Evolutionary conservation across 768 basidiomycete genomes (phyloP).

Genomic region (Lactarius sp.): DNA sequence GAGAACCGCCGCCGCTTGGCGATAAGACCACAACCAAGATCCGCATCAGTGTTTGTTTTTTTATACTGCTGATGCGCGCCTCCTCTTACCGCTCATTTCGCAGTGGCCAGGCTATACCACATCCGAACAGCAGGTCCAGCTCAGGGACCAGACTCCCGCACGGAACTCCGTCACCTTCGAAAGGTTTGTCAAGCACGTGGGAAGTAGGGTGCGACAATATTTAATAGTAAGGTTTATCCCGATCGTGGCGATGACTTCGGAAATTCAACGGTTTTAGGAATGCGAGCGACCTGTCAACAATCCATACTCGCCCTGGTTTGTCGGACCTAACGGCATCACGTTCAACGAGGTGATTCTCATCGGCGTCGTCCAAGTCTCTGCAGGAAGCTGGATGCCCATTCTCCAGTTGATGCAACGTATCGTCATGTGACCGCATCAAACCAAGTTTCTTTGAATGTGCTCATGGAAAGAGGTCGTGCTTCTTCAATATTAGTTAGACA

Average conservation of each 20-base stretch:
- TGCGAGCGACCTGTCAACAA: constrained; percentile 1
- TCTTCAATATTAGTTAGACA: not conserved
- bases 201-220: constrained; percentile 11
- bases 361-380: constrained; percentile 22
- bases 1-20: constrained; percentile 7
- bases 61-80: not conserved
- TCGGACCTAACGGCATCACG: constrained; percentile 6
- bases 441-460: no score
- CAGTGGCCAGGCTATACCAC: constrained; percentile 21
- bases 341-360: constrained; percentile 19
- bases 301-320: not conserved
- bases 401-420: constrained; percentile 13
- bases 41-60: constrained; percentile 12
- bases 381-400: constrained; percentile 23
- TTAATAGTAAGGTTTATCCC: constrained; percentile 5
- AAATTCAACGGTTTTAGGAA: constrained; percentile 7
- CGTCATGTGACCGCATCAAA: constrained; percentile 3
- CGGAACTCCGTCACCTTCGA: constrained; percentile 2
- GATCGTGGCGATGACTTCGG: not conserved
- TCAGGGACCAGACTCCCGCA: not conserved
- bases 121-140: constrained; percentile 14
- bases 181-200: constrained; percentile 16
- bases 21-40: constrained; percentile 13
- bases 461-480: not conserved
- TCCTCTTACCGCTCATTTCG: not conserved